A percentile compares a stretch with the other conserved stretches of the same genome.
Conservation (phyloP, 306 rosid species). For the Hippophae rhamnoides region DNA sequence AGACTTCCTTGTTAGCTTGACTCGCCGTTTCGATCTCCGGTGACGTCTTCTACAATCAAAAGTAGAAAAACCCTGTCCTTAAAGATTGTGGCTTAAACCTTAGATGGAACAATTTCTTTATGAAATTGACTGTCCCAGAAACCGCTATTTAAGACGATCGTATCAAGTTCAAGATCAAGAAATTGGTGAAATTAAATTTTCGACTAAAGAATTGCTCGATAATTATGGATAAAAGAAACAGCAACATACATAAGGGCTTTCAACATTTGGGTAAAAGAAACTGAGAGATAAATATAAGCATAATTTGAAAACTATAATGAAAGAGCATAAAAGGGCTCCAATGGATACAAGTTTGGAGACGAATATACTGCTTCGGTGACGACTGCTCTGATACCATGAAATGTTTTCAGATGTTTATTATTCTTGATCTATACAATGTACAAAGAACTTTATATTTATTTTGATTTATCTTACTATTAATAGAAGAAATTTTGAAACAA, state of each 20-base stretch:
- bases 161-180: constrained; percentile 27
- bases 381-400: neutral
- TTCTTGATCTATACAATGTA: too few species aligned
- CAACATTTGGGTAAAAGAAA: too few species aligned
- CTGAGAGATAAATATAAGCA: constrained; percentile 1
- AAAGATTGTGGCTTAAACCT: constrained; percentile 38
- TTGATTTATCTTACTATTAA: too few species aligned
- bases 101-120: constrained; percentile 23
- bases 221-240: neutral
- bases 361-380: constrained; percentile 24
- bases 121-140: constrained; percentile 26
- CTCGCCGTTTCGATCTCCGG: too few species aligned
- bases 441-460: too few species aligned
- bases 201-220: constrained; percentile 31
- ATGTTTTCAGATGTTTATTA: too few species aligned
- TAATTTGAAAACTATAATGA: constrained; percentile 23
- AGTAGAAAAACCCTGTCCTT: constrained; percentile 25
- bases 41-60: constrained; percentile 7
- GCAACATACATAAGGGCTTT: constrained; percentile 3
- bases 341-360: constrained; percentile 34
- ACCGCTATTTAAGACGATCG: constrained; percentile 20
- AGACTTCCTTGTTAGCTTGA: constrained; percentile 43
- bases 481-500: too few species aligned
- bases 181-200: constrained; percentile 31
- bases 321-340: constrained; percentile 21